Base-by-base conservation (phyloP, 495 filamentous ascomycete species). In the Annulohypoxylon nitens region DNA sequence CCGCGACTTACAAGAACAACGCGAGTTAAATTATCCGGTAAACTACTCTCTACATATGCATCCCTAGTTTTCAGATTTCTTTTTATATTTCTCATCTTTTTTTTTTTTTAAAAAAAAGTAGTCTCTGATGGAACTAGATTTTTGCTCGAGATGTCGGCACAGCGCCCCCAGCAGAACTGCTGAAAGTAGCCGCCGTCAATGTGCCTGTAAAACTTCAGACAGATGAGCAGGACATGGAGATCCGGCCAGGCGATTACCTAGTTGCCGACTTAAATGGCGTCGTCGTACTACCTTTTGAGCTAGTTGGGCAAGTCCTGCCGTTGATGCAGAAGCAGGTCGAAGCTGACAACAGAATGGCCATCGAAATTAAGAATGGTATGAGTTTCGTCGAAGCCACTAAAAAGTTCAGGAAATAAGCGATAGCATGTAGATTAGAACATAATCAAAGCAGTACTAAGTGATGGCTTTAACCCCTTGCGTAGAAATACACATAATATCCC, bases 1-100 rank as follows among this genome's bases (percentile, higher is more conserved):
- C 61, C 79, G 89, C 8, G 89, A 91, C 67, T 59, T 91, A 5
- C 81, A 88, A 51, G 89, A 90, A 75, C 89, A 91, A 70, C 82
- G 84, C 2, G 87, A 84, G 34, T 65, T 90, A 10, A 73, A 74
- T 0, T 87, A 84, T 60, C 85, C 85, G 10, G 83, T 86, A 39
- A 41, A 37, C 20, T 33, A 16, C 23, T 16, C 36, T 41, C 25
- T 66, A 34, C 34, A 3, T 6, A 30, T 30, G 30, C 5, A 30
- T 30, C 5, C 30, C 30, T 30, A 30, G 30, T 20, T 48, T 45
- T 16, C 9, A 23, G 20, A 41, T 26, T 1, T 8, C 4, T 20
- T 23, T 23, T 23, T 23, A 23, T 23, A 23, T 23, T 23, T 23
- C 20, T 23, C 20, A 23, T 23, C 20, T 23, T 23, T 23, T 23